Conservation (phyloP, 768 basidiomycete genomes). For the Termitomyces sp. region DNA sequence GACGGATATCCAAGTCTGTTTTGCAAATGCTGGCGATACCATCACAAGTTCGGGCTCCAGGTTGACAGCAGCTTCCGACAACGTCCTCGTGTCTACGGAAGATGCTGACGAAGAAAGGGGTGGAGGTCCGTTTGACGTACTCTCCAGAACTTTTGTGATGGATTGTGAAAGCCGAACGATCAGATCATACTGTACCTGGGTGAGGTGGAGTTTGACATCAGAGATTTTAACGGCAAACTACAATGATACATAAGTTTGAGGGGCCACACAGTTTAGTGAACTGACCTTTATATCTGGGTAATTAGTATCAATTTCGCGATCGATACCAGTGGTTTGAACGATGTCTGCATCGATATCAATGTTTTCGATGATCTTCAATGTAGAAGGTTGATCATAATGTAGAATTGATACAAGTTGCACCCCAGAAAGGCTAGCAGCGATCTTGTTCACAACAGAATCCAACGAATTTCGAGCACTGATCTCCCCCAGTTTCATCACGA, state of each 20-base stretch:
- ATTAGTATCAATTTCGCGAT: conserved; percentile 43
- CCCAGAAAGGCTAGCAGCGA: conserved; percentile 71
- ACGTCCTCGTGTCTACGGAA: conserved; percentile 5
- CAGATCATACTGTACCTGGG: conserved; percentile 76
- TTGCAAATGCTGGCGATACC: conserved; percentile 7
- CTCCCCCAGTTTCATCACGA: conserved; percentile 85
- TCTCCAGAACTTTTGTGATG: conserved; percentile 60
- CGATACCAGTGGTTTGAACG: conserved; percentile 51
- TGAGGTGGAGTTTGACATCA: conserved; percentile 78
- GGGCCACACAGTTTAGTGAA: background rate
- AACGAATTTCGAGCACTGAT: conserved; percentile 78
- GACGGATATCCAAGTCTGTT: conserved; percentile 53
- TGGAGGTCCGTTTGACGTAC: conserved; percentile 34
- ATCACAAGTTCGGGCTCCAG: background rate
- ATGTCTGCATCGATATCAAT: conserved; percentile 71
- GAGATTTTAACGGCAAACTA: conserved; percentile 73
- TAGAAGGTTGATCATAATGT: conserved; percentile 38
- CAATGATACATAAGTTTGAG: background rate
- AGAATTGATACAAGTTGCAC: conserved; percentile 78
- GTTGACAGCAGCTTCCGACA: conserved; percentile 21
- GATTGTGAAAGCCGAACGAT: conserved; percentile 61
- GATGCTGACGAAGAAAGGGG: conserved; percentile 21
- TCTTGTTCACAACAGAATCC: conserved; percentile 49
- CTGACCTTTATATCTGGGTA: conserved; percentile 74
- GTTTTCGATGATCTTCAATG: conserved; percentile 87